Conservation (phyloP, 2,329 filamentous ascomycete species). For the Trichoderma atroviride region DNA sequence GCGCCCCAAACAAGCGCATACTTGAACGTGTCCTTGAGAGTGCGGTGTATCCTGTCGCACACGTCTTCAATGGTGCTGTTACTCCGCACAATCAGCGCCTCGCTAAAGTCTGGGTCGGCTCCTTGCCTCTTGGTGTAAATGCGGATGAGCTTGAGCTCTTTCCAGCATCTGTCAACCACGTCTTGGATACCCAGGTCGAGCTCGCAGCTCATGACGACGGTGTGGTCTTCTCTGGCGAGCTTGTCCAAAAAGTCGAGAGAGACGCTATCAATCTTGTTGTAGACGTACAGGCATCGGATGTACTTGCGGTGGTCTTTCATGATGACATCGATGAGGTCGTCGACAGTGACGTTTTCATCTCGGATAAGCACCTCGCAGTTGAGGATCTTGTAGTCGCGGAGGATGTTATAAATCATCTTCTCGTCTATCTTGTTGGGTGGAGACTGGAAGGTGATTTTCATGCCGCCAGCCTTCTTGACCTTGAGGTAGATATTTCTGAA, state of each 20-base stretch:
- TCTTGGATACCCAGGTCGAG: constrained; percentile 90
- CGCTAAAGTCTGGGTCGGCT: constrained; percentile 81
- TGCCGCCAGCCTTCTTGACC: constrained; percentile 89
- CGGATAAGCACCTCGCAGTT: constrained; percentile 96
- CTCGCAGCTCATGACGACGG: constrained; percentile 97
- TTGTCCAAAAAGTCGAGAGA: constrained; percentile 91
- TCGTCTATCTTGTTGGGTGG: constrained; percentile 92
- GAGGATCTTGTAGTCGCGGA: constrained; percentile 97
- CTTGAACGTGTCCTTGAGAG: constrained; percentile 97
- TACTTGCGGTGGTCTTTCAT: constrained; percentile 99
- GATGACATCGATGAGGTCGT: constrained; percentile 98
- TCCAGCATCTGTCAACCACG: constrained; percentile 93
- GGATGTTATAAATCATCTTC: constrained; percentile 97
- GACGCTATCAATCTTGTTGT: constrained; percentile 99
- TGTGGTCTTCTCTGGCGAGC: constrained; percentile 88
- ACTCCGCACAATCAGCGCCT: constrained; percentile 88
- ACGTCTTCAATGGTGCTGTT: constrained; percentile 94
- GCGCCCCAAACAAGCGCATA: constrained; percentile 98
- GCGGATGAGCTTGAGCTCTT: constrained; percentile 84
- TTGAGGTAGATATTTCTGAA: constrained; percentile 94
- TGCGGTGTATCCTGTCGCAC: constrained; percentile 91
- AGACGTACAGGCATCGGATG: constrained; percentile 92
- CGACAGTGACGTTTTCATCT: constrained; percentile 92
- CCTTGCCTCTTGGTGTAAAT: constrained; percentile 98
- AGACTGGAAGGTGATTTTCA: constrained; percentile 95